phyloP scores from a whole-genome alignment of 768 basidiomycete species.

The Pisolithus marmoratus region DNA sequence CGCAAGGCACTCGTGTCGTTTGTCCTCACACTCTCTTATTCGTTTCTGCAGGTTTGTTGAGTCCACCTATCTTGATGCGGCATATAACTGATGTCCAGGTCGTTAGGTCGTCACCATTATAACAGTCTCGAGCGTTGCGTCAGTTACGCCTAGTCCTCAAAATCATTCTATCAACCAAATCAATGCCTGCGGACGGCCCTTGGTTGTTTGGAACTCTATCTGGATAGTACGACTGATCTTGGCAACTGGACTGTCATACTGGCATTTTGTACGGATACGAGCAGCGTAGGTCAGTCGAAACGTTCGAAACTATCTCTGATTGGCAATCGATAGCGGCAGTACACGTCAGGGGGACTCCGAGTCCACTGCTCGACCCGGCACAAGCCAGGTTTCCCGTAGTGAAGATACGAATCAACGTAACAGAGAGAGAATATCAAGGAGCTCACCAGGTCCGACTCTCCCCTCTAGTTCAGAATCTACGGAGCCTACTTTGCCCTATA shows the following conservation, averaged over 20 bases:
- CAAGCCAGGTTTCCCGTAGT: constrained; percentile 8
- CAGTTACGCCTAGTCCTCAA: constrained; percentile 41
- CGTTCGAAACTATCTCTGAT: constrained; percentile 7
- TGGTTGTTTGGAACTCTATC: constrained; percentile 62
- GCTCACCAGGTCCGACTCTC: background rate
- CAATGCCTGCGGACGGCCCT: constrained; percentile 54
- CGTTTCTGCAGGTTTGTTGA: constrained; percentile 45
- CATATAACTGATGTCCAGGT: background rate
- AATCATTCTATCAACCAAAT: constrained; percentile 45
- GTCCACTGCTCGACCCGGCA: constrained; percentile 20
- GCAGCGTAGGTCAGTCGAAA: constrained; percentile 21
- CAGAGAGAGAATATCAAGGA: constrained; percentile 13
- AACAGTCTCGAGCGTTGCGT: constrained; percentile 43
- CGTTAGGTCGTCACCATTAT: constrained; percentile 47
- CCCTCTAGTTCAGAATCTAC: constrained; percentile 16
- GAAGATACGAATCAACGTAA: constrained; percentile 13
- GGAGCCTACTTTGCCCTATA: constrained; percentile 20
- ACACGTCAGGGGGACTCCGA: constrained; percentile 25
- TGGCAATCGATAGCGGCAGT: constrained; percentile 12
- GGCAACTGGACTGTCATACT: constrained; percentile 45
- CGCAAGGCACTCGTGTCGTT: constrained; percentile 51
- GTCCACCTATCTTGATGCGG: background rate
- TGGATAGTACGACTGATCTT: constrained; percentile 55
- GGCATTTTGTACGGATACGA: constrained; percentile 44
- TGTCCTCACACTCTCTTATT: constrained; percentile 45